These are phyloP conservation scores for Hansenula sp. DNA, from an alignment of 1,139 yeast species.

Conservation along the genomic window DNA sequence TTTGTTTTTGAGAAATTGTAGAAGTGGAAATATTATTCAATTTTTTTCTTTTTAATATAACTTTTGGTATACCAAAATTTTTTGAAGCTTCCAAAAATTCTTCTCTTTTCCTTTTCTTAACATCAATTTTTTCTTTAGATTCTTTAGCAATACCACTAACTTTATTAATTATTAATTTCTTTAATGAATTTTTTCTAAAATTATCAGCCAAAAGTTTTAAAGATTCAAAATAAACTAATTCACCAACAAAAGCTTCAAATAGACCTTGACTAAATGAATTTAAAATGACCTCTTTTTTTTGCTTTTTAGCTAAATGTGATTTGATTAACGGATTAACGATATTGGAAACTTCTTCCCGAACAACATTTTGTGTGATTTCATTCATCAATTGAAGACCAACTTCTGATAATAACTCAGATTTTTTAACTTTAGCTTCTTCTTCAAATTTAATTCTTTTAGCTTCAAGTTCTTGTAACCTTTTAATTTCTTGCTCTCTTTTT, in stretches of 20 bases:
- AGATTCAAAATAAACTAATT: conserved; percentile 40
- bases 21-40: conserved; percentile 1
- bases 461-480: conserved; percentile 6
- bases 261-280: conserved; percentile 42
- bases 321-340: conserved; percentile 29
- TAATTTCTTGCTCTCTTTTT: conserved; percentile 4
- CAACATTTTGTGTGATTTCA: conserved; percentile 22
- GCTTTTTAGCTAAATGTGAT: conserved; percentile 28
- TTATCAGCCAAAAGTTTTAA: conserved; percentile 40
- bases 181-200: conserved; percentile 26
- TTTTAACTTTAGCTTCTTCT: conserved; percentile 14
- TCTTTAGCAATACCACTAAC: conserved; percentile 27
- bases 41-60: conserved; percentile 20
- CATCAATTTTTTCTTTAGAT: conserved; percentile 24
- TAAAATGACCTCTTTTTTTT: conserved; percentile 30
- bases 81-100: conserved; percentile 34
- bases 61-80: conserved; percentile 30
- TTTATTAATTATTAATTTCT: conserved; percentile 24
- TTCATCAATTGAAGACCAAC: conserved; percentile 13
- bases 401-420: not conserved
- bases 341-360: conserved; percentile 22
- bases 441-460: conserved; percentile 10
- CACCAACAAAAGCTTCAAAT: conserved; percentile 56
- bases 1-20: not conserved
- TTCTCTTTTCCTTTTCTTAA: conserved; percentile 35